Evolutionary conservation across 2,329 filamentous ascomycete species (phyloP), one percentile per base, ranked within the genome.

Genomic region (Colletotrichum sp.): DNA sequence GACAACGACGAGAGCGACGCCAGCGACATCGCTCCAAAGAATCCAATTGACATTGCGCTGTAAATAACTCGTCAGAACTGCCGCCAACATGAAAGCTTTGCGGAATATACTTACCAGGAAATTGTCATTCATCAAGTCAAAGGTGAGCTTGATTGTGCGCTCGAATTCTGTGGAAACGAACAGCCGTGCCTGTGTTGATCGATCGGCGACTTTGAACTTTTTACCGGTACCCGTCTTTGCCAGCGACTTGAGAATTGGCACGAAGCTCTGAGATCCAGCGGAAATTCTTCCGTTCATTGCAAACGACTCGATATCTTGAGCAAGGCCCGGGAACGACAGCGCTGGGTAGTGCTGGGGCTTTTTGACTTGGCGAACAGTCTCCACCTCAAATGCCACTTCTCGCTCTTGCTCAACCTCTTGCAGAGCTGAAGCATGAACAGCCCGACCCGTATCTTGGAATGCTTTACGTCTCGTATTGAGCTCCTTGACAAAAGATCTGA

Each of bases 391-490:
- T 5, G 89, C 91, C 0, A 93, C 87, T 75, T 93, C 91, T 19
- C 91, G 84, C 77, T 93, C 90, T 74, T 90, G 87, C 52, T 90
- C 88, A 0, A 90, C 92, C 71, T 94, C 92, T 64, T 93, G 87
- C 1, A 94, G 81, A 0, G 90, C 88, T 0, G 89, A 89, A 0
- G 84, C 85, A 68, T 88, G 86, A 3, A 86, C 84, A 1, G 87
- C 87, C 4, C 81, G 81, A 32, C 89, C 87, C 1, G 79, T 83
- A n/a, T 82, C 82, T 25, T 81, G 80, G 66, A 83, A 83, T 2
- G 73, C 72, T 48, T 79, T 80, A 19, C 79, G 82, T 28, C 82
- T 81, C 5, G 27, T 48, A 25, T 81, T 79, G 6, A 86, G 81
- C 48, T 89, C 84, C 19, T 80, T 79, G 16, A 81, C 78, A 25